Base-by-base conservation (phyloP, 2,329 filamentous ascomycete genomes). In the Sarocladium strictum region DNA sequence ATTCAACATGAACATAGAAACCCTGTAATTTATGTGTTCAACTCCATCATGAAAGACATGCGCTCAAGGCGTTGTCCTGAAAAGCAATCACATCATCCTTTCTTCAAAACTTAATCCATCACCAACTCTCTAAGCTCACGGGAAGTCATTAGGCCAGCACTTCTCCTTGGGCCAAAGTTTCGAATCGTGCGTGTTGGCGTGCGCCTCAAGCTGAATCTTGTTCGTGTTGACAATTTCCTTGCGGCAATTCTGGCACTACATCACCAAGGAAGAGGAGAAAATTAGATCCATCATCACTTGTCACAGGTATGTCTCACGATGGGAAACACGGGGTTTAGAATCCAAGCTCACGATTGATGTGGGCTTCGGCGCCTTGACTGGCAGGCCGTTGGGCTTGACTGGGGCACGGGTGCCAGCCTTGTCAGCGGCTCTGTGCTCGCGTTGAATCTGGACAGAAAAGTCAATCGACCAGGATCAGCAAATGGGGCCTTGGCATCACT, bases 401-500 rank as follows among this genome's bases (percentile, higher is more conserved):
- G 76, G 71, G 32, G 73, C 70, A 51, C 78, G 73, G 54, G 78
- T 81, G 57, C 78, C 78, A 27, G 76, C 78, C 26, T 73, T 73
- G 3, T 81, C 78, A 40, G 74, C 78, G 59, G 74, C 77, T 63
- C 80, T 77, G 68, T 81, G 78, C 67, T 81, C 78, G 64, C 76
- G 76, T 60, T 73, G 69, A 60, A 78, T 70, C 72, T 80, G 41
- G 32, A 17, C 12, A 35, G 7, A 7, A 38, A 19, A 6, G 15
- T 38, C 15, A 38, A n/a, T 19, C 35, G 17, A 15, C 35, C 12
- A 14, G 27, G 24, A 35, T 23, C 37, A 10, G 23, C 21, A 35
- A 21, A 38, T 38, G 12, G 17, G 35, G 35, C n/a, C 35, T 38
- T 38, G 43, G n/a, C 38, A 32, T n/a, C 21, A 58, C 61, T 3